phyloP scores from a whole-genome alignment of 1,284 basidiomycete genomes.

The Ceratobasidium papillatum region DNA sequence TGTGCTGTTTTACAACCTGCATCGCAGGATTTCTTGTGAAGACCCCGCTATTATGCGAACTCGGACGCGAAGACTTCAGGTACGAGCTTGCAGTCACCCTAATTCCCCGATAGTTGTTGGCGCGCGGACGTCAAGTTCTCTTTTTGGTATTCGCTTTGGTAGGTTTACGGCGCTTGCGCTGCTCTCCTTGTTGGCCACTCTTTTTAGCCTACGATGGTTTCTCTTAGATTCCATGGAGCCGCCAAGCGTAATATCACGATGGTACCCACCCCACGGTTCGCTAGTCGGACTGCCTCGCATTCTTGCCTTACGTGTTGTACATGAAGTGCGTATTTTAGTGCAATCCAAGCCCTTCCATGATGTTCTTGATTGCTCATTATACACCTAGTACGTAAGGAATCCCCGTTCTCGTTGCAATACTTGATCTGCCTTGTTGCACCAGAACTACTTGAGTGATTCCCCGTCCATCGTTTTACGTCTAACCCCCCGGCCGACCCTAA shows the following conservation, averaged over 20 bases:
- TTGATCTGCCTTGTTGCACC: too few species aligned
- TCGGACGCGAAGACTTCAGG: slow-evolving; percentile 16
- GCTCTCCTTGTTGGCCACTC: slow-evolving; percentile 24
- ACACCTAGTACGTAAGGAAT: too few species aligned
- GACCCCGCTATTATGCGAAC: slow-evolving; percentile 12
- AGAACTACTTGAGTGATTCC: too few species aligned
- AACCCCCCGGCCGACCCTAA: too few species aligned
- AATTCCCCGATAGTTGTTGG: slow-evolving; percentile 15
- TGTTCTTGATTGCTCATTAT: too few species aligned
- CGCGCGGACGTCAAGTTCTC: background rate
- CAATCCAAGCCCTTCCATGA: too few species aligned
- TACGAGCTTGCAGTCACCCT: background rate
- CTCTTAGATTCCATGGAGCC: slow-evolving; percentile 9
- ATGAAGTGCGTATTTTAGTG: too few species aligned
- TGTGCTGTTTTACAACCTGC: slow-evolving; percentile 3
- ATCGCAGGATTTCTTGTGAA: slow-evolving; percentile 19
- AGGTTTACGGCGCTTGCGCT: slow-evolving; percentile 12
- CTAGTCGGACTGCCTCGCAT: slow-evolving; percentile 17
- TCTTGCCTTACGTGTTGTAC: slow-evolving; percentile 2
- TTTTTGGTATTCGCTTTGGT: background rate
- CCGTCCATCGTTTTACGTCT: too few species aligned
- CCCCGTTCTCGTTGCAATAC: too few species aligned
- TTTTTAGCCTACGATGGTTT: slow-evolving; percentile 16
- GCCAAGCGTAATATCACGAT: background rate
- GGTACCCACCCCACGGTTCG: slow-evolving; percentile 7